Evolutionary conservation across 2,329 filamentous ascomycete species (phyloP).

Genomic region (Colletotrichum caudatum): DNA sequence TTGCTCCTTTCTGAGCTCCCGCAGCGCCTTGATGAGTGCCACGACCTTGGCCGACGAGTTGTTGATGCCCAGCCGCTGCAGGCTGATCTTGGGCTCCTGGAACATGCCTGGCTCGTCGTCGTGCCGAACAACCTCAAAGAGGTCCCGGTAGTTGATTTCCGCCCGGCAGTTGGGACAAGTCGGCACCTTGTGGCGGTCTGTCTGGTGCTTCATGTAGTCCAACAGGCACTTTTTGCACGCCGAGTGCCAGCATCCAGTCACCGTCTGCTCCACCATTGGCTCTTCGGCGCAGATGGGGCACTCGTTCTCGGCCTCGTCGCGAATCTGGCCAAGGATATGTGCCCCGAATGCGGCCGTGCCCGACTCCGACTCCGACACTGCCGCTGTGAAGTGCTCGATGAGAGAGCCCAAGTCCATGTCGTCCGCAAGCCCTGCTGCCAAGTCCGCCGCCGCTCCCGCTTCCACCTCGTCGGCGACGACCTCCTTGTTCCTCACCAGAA

Average conservation of each 20-base stretch:
- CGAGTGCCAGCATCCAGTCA: conserved; percentile 97
- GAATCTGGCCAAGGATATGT: conserved; percentile 90
- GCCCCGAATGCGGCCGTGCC: conserved; percentile 82
- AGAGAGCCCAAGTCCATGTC: conserved; percentile 95
- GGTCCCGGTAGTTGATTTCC: conserved; percentile 81
- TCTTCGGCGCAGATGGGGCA: conserved; percentile 97
- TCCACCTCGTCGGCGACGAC: conserved; percentile 90
- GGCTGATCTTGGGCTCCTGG: conserved; percentile 65
- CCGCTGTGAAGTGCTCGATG: conserved; percentile 84
- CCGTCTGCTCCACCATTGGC: conserved; percentile 92
- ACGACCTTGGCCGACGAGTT: conserved; percentile 91
- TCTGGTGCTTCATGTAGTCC: conserved; percentile 89
- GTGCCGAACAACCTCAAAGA: conserved; percentile 92
- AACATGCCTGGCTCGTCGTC: conserved; percentile 67
- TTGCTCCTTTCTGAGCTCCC: conserved; percentile 73
- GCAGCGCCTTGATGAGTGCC: conserved; percentile 80
- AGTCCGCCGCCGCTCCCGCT: conserved; percentile 81
- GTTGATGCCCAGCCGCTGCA: conserved; percentile 70
- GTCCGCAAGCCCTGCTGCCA: conserved; percentile 84
- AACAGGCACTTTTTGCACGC: conserved; percentile 95
- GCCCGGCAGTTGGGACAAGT: conserved; percentile 93
- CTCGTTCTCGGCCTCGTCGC: conserved; percentile 87
- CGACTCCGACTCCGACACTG: conserved; percentile 67
- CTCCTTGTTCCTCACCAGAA: conserved; percentile 86
- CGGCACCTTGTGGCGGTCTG: conserved; percentile 78